Evolutionary conservation across 495 filamentous ascomycete species (phyloP), one percentile per base, ranked within the genome.

Genomic region (Hypomontagnella submonticulosa): DNA sequence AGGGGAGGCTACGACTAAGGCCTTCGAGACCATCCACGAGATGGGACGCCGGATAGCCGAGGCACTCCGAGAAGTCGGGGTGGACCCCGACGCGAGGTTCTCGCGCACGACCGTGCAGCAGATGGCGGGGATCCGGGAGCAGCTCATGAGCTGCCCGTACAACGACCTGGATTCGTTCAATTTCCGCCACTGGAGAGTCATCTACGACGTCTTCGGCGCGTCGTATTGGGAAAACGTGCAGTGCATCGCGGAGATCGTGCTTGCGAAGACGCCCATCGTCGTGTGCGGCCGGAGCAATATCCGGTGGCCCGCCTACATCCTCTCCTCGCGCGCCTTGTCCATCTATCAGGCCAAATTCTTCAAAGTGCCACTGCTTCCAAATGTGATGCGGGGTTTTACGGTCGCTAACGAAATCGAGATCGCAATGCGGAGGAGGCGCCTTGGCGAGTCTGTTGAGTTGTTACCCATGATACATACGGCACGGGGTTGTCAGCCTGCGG

Each of bases 211-310:
- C 30, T 58, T 72, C 10, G 66, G 66, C 8, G 40, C 66, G 9
- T 2, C 49, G 23, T 70, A 72, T 32, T 72, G 66, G 66, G 12
- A 2, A 0, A 49, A 36, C 16, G 66, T 64, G 32, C 70, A 72
- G 32, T 4, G 33, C 38, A 47, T 72, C 12, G 46, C 66, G 3
- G 70, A 72, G 1, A 64, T 70, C 43, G 66, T 70, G 8, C 55
- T 70, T 4, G 70, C 66, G 6, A 43, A 44, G 8, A 37, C 43
- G 1, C 61, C 61, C 6, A 13, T 72, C 44, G 20, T 72, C 11
- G 62, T 63, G 3, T 57, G 57, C n/a, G 70, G 66, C n/a, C 48
- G 66, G 11, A 58, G 66, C 18, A 67, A 55, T 16, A 70, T 72
- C 32, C 54, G 48, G 3, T 72, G 66, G 66, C 13, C 18, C 27